A percentile compares a stretch with the other conserved stretches of the same genome.
Conservation (phyloP, 208 protist genomes). For the Trypanosoma platydactyli region DNA sequence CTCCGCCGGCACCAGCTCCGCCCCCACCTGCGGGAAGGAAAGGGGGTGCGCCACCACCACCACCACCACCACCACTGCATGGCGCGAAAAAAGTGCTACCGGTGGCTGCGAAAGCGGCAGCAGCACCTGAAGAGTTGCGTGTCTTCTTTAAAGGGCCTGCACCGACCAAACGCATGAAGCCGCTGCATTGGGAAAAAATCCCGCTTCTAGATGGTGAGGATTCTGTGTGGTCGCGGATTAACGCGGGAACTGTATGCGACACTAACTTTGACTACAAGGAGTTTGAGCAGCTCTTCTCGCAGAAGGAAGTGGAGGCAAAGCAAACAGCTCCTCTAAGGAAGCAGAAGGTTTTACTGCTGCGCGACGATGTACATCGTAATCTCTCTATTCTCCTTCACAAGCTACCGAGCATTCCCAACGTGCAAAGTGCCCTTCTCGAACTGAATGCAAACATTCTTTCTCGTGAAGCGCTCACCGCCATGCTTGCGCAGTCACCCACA, state of each 20-base stretch:
- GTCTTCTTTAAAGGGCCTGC: slow-evolving; percentile 29
- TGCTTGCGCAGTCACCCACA: slow-evolving; percentile 35
- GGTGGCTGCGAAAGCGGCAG: background rate
- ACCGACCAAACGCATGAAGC: slow-evolving; percentile 36
- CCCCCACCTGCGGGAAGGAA: slow-evolving; percentile 25
- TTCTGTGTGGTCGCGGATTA: slow-evolving; percentile 31
- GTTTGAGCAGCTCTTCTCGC: slow-evolving; percentile 43
- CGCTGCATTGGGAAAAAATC: slow-evolving; percentile 41
- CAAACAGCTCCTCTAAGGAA: slow-evolving; percentile 8
- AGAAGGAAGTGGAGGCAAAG: slow-evolving; percentile 37
- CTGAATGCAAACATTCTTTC: slow-evolving; percentile 27
- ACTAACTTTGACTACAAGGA: slow-evolving; percentile 35
- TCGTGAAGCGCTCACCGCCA: slow-evolving; percentile 24
- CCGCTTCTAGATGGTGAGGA: slow-evolving; percentile 17
- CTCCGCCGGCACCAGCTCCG: slow-evolving; percentile 27
- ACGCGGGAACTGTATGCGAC: slow-evolving; percentile 11
- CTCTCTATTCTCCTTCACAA: slow-evolving; percentile 46
- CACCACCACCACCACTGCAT: slow-evolving; percentile 4
- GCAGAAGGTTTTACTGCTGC: slow-evolving; percentile 34
- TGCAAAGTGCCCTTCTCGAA: slow-evolving; percentile 31
- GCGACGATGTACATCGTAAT: slow-evolving; percentile 31
- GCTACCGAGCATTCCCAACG: slow-evolving; percentile 30
- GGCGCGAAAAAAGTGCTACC: slow-evolving; percentile 4
- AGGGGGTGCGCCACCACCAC: slow-evolving; percentile 15
- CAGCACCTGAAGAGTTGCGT: background rate